These are phyloP conservation scores for Talaromyces islandicus DNA, from an alignment of 2,329 filamentous ascomycete genomes.

Conservation along the genomic window DNA sequence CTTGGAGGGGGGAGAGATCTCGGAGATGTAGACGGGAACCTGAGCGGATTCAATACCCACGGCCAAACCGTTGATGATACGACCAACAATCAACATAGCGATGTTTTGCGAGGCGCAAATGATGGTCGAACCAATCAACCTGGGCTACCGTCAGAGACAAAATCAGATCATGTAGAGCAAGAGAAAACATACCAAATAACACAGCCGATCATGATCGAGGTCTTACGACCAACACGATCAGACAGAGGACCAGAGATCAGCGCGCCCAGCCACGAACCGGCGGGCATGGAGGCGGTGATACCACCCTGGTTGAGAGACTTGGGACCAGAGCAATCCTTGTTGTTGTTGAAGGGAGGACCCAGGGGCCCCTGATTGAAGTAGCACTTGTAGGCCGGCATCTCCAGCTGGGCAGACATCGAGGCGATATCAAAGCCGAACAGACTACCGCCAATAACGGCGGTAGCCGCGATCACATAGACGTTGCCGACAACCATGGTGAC, in stretches of 20 bases:
- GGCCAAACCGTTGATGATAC: conserved; percentile 65
- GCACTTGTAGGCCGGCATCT: conserved; percentile 2
- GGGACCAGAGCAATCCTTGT: conserved; percentile 42
- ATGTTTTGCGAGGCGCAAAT: conserved; percentile 60
- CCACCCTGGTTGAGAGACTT: conserved; percentile 55
- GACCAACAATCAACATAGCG: conserved; percentile 64
- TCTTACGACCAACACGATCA: conserved; percentile 51
- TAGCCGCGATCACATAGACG: conserved; percentile 54
- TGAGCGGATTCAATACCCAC: conserved; percentile 69
- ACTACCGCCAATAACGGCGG: conserved; percentile 58
- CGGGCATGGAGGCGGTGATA: conserved; percentile 69
- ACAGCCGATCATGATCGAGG: conserved; percentile 48
- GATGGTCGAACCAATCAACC: conserved; percentile 50
- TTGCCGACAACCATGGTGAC: conserved; percentile 44
- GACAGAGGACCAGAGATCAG: conserved; percentile 50
- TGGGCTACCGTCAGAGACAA: background rate
- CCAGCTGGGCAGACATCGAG: conserved; percentile 59
- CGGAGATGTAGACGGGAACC: conserved; percentile 65
- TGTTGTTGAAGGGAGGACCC: conserved; percentile 16
- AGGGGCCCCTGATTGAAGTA: conserved; percentile 46
- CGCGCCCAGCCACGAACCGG: conserved; percentile 62
- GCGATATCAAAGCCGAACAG: conserved; percentile 76
- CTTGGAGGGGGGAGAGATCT: conserved; percentile 54
- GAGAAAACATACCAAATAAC: conserved; percentile 41
- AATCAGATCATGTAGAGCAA: too few species aligned